Percentiles rank a stretch among this genome's conserved stretches.
Evolutionary conservation across 208 protist species (phyloP).

Genomic region (Porcisia deanei): DNA sequence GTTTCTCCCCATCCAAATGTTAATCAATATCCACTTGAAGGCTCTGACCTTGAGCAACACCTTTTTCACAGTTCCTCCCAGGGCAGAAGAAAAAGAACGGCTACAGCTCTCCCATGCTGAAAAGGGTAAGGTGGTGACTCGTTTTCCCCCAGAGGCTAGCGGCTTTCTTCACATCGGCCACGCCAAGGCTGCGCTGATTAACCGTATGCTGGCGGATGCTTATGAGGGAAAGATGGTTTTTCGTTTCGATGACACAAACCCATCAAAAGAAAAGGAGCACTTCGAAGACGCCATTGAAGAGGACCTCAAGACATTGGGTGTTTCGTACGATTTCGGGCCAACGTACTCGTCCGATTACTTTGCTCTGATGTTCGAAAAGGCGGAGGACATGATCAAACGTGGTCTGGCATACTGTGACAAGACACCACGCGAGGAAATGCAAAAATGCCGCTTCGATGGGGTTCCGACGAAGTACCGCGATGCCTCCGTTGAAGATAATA

Average conservation of each 20-base stretch:
- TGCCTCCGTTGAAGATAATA: conserved; percentile 94
- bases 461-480: conserved; percentile 91
- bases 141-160: conserved; percentile 98
- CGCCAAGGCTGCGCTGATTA: conserved; percentile 98
- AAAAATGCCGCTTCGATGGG: conserved; percentile 90
- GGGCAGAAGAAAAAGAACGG: conserved; percentile 60
- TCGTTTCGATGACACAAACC: conserved; percentile 99
- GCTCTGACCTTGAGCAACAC: conserved; percentile 50
- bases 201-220: conserved; percentile 95
- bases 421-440: conserved; percentile 95
- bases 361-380: conserved; percentile 91
- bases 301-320: conserved; percentile 94
- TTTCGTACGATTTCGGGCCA: conserved; percentile 84
- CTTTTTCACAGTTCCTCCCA: conserved; percentile 40
- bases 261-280: conserved; percentile 96
- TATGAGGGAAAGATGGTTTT: conserved; percentile 98
- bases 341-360: conserved; percentile 99
- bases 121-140: conserved; percentile 93
- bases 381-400: conserved; percentile 89
- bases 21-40: conserved; percentile 74
- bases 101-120: conserved; percentile 78
- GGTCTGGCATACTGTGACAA: conserved; percentile 98
- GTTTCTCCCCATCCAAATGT: conserved; percentile 40
- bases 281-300: conserved; percentile 96
- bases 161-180: conserved; percentile 99